Percentiles rank a stretch among this genome's conserved stretches.
Conservation (phyloP, 257 asterid genomes). For the Nicotiana tomentosiformis region DNA sequence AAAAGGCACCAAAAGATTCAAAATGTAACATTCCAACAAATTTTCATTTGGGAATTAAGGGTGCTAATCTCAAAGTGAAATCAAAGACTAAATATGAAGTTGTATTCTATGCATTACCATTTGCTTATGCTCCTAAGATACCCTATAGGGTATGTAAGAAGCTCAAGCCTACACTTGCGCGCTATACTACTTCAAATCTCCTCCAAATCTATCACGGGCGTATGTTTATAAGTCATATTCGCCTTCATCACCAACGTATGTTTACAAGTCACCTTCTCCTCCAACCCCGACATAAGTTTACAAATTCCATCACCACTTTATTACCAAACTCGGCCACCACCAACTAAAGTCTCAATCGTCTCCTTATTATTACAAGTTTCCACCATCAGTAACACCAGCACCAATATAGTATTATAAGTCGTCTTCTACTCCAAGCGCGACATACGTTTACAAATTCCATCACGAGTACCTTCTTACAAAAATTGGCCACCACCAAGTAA, state of each 20-base stretch:
- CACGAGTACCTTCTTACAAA: slow-evolving; percentile 4
- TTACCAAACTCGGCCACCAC: slow-evolving; percentile 27
- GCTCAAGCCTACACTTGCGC: slow-evolving; percentile 10
- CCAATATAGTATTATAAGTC: not conserved
- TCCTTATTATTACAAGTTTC: not conserved
- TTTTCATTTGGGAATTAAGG: slow-evolving; percentile 21
- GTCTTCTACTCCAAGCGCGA: slow-evolving; percentile 13
- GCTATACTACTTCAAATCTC: slow-evolving; percentile 17
- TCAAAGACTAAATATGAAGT: slow-evolving; percentile 25
- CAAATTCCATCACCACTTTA: not conserved
- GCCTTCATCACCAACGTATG: slow-evolving; percentile 29
- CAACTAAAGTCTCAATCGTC: slow-evolving; percentile 11
- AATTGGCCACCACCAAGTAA: slow-evolving; percentile 15
- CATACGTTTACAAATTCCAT: slow-evolving; percentile 2
- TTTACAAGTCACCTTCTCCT: slow-evolving; percentile 31
- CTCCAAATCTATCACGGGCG: slow-evolving; percentile 10
- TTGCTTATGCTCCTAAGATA: slow-evolving; percentile 21
- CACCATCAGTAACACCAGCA: slow-evolving; percentile 2
- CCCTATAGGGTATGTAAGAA: slow-evolving; percentile 5
- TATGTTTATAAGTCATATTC: slow-evolving; percentile 30
- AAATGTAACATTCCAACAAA: slow-evolving; percentile 25
- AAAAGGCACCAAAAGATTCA: slow-evolving; percentile 25
- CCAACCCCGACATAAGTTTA: slow-evolving; percentile 7
- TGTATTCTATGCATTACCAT: slow-evolving; percentile 25
- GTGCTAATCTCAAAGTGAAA: slow-evolving; percentile 28